Conservation (phyloP, 306 rosid species). For the Vachellia collinsii region DNA sequence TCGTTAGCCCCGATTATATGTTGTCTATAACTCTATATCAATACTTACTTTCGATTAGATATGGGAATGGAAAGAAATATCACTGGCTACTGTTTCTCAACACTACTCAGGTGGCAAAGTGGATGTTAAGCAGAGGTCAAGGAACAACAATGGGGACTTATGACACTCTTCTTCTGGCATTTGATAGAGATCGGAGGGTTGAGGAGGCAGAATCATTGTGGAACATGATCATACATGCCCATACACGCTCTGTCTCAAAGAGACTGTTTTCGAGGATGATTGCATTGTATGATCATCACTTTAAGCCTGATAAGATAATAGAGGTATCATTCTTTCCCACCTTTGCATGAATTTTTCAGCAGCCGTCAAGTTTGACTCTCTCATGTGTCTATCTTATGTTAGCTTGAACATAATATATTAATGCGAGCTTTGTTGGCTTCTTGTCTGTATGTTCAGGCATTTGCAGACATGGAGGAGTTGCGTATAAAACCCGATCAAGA, state of each 20-base stretch:
- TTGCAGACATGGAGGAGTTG: conserved; percentile 93
- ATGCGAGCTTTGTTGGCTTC: neutral
- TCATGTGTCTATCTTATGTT: neutral
- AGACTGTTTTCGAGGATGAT: conserved; percentile 86
- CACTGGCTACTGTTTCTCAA: conserved; percentile 26
- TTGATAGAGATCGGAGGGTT: conserved; percentile 79
- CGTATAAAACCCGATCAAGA: conserved; percentile 84
- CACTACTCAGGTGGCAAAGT: conserved; percentile 78
- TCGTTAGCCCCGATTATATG: neutral
- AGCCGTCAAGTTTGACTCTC: conserved; percentile 5
- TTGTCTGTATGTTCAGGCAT: conserved; percentile 55
- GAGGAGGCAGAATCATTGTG: conserved; percentile 95
- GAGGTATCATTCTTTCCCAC: conserved; percentile 55
- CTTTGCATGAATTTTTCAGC: conserved; percentile 14
- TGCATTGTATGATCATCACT: conserved; percentile 77
- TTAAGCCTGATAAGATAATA: conserved; percentile 60
- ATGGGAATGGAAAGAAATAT: conserved; percentile 22
- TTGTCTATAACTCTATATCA: neutral
- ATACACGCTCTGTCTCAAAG: conserved; percentile 78
- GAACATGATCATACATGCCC: conserved; percentile 87
- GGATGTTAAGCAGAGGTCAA: conserved; percentile 98
- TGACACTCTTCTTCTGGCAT: conserved; percentile 86
- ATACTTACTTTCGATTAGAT: neutral
- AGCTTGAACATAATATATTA: neutral
- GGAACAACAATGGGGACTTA: conserved; percentile 94